A percentile compares a stretch with the other conserved stretches of the same genome.
Evolutionary conservation across 306 rosid genomes (phyloP).

Genomic region (barrel medic (Medicago truncatula)): MtrunA17r5.0-ANR NC_053044.1:31097001-31097500

Average conservation of each 20-base stretch:
- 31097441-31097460: slow-evolving; percentile 10
- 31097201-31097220: slow-evolving; percentile 59
- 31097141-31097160: slow-evolving; percentile 63
- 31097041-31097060: slow-evolving; percentile 34
- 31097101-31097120: slow-evolving; percentile 44
- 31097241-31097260: slow-evolving; percentile 61
- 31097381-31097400: too few species aligned
- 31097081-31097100: slow-evolving; percentile 69
- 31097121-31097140: slow-evolving; percentile 54
- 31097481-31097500: slow-evolving; percentile 23
- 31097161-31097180: slow-evolving; percentile 51
- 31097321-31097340: slow-evolving; percentile 29
- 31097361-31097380: too few species aligned
- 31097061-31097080: slow-evolving; percentile 56
- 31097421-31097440: not conserved
- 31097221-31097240: slow-evolving; percentile 50
- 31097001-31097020: slow-evolving; percentile 81
- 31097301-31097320: not conserved
- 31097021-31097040: slow-evolving; percentile 53
- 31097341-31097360: too few species aligned
- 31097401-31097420: too few species aligned
- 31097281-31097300: slow-evolving; percentile 32
- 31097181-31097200: slow-evolving; percentile 56
- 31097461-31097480: not conserved
- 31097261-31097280: slow-evolving; percentile 64